Base-by-base conservation (phyloP, 805 yeast species). In the Pichia insulana region DNA sequence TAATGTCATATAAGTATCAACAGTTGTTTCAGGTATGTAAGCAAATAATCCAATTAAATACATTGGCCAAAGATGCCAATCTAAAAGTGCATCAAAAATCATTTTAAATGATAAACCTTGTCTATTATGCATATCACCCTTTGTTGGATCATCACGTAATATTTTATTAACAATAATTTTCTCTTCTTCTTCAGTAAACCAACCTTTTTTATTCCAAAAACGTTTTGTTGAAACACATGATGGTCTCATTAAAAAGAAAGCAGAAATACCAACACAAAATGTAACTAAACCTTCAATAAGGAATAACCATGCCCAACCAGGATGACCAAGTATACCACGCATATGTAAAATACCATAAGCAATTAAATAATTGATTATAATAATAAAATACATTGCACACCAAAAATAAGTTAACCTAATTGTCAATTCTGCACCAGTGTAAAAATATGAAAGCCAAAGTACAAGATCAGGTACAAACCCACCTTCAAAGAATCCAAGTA, bases 291-390 rank as follows among this genome's bases (percentile, higher is more conserved):
- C 87, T 54, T 80, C 85, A 41, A 82, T 67, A 16, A 81, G 53
- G 49, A 81, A 81, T 17, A 81, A 62, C 77, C 80, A 81, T 41
- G 72, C 65, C 87, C 87, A 81, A 19, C 82, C 81, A 8, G 59
- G 61, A 54, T 64, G 59, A 5, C 75, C 70, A n/a, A 49, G 46
- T 2, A 52, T 45, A 15, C 76, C 78, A 27, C 73, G 18, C 58
- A 80, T 61, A 42, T 67, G 67, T 40, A 78, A 63, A 32, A 80
- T 58, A 2, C 77, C 86, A 47, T 67, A 74, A 0, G 78, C 64
- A 34, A 56, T 36, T 18, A 78, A 55, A 3, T 78, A 67, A 18
- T 77, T 59, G 18, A 59, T 35, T 22, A 74, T 70, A 36, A 62
- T 64, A 1, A 80, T 70, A 19, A 69, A 44, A 1, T 79, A 71